These are phyloP conservation scores for Scheffersomyces quercinus DNA, from an alignment of 1,139 yeast species.

Conservation along the genomic window DNA sequence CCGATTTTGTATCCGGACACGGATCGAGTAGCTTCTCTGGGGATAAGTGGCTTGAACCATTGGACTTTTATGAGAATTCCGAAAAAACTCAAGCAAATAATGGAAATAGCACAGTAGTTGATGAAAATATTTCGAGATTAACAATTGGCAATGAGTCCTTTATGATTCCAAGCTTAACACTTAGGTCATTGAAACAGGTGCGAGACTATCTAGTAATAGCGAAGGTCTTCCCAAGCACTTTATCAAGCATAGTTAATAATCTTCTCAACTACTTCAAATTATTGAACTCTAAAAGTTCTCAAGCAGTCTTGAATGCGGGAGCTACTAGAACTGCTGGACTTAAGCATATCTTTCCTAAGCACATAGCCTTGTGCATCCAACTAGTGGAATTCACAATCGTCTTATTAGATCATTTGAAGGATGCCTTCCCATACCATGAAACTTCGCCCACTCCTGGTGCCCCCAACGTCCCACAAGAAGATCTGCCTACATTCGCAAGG, in stretches of 20 bases:
- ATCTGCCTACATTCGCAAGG: constrained; percentile 31
- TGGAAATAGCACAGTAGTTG: background rate
- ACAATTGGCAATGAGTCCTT: constrained; percentile 38
- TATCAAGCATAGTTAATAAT: constrained; percentile 36
- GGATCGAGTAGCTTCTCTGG: constrained; percentile 29
- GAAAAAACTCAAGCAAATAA: constrained; percentile 2
- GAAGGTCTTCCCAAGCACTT: constrained; percentile 47
- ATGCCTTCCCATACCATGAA: constrained; percentile 16
- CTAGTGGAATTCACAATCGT: constrained; percentile 43
- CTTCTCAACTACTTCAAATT: constrained; percentile 53
- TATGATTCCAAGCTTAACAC: constrained; percentile 45
- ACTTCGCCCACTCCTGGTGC: background rate
- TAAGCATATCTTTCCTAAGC: constrained; percentile 74
- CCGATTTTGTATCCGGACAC: constrained; percentile 41
- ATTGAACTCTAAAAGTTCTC: constrained; percentile 57
- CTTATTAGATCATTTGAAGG: constrained; percentile 21
- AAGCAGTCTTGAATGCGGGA: constrained; percentile 73
- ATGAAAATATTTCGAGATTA: constrained; percentile 27
- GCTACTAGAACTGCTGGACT: constrained; percentile 77
- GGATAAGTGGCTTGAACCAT: constrained; percentile 47
- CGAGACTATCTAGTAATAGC: constrained; percentile 52
- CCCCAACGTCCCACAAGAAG: constrained; percentile 22
- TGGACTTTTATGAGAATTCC: constrained; percentile 25
- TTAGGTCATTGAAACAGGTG: constrained; percentile 34
- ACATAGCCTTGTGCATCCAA: constrained; percentile 69